phyloP scores from a whole-genome alignment of 1,139 yeast species.

The Zygoascus hellenicus region DNA sequence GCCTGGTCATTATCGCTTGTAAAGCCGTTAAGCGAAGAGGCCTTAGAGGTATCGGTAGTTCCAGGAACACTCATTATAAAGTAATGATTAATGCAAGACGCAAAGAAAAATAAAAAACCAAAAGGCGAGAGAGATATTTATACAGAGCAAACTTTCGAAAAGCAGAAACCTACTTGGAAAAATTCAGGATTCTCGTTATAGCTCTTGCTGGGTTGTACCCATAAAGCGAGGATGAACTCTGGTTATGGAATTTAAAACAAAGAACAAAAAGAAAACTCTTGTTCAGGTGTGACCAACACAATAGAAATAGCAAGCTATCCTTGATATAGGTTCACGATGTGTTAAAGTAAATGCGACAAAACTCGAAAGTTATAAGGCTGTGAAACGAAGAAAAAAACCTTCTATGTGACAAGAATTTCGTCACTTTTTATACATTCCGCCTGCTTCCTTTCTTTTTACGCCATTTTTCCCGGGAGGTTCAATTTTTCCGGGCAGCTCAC shows the following conservation, averaged over 20 bases:
- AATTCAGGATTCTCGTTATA: neutral
- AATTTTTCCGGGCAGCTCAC: no score
- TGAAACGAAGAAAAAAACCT: no score
- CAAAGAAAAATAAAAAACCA: no score
- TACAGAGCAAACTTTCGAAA: neutral
- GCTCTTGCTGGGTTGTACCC: neutral
- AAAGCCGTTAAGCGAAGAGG: slow-evolving; percentile 4
- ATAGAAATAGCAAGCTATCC: no score
- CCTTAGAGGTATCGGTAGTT: slow-evolving; percentile 3
- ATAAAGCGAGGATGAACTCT: neutral
- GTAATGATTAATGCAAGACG: neutral
- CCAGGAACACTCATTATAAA: neutral
- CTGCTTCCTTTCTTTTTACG: no score
- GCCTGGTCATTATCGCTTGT: neutral
- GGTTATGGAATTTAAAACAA: neutral
- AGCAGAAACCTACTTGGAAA: neutral
- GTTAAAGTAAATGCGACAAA: no score
- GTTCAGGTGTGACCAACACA: neutral
- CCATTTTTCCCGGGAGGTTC: no score
- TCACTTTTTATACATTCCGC: no score
- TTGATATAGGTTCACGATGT: no score
- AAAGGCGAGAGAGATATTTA: no score
- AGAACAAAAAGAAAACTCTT: neutral
- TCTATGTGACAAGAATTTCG: no score
- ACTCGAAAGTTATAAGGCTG: no score